phyloP scores from a whole-genome alignment of 352 stramenopile species.

The Phytophthora ramorum region DNA sequence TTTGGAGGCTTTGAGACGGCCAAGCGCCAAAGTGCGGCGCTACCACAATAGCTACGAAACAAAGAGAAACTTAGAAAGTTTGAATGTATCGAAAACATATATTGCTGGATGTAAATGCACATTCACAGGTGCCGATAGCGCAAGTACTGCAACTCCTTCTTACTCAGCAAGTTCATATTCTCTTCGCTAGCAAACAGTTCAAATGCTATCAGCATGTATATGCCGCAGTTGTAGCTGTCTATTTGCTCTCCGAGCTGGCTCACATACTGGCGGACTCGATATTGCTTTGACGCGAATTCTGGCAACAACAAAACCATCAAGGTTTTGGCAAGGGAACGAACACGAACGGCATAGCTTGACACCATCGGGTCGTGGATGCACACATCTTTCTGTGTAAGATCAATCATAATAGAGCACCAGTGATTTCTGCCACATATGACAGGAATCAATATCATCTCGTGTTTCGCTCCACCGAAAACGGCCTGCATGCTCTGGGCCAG shows the following conservation, averaged over 20 bases:
- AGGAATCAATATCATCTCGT: constrained; percentile 1
- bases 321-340: background rate
- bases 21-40: too few relatives aligned
- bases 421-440: background rate
- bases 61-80: too few relatives aligned
- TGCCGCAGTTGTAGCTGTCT: constrained; percentile 2
- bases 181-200: background rate
- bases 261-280: background rate
- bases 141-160: background rate
- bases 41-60: too few relatives aligned
- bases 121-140: constrained; percentile 1
- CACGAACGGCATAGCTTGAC: background rate
- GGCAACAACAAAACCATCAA: background rate
- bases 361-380: background rate
- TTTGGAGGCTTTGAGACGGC: too few relatives aligned
- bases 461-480: background rate
- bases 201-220: constrained; percentile 1
- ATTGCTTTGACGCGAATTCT: background rate
- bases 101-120: background rate
- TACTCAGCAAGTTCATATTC: background rate
- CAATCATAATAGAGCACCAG: constrained; percentile 2
- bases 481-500: background rate
- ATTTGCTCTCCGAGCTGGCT: background rate
- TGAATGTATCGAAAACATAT: too few relatives aligned
- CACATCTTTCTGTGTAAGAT: background rate